Evolutionary conservation across 2,329 filamentous ascomycete species (phyloP).

Genomic region (Aureobasidium sp.): DNA sequence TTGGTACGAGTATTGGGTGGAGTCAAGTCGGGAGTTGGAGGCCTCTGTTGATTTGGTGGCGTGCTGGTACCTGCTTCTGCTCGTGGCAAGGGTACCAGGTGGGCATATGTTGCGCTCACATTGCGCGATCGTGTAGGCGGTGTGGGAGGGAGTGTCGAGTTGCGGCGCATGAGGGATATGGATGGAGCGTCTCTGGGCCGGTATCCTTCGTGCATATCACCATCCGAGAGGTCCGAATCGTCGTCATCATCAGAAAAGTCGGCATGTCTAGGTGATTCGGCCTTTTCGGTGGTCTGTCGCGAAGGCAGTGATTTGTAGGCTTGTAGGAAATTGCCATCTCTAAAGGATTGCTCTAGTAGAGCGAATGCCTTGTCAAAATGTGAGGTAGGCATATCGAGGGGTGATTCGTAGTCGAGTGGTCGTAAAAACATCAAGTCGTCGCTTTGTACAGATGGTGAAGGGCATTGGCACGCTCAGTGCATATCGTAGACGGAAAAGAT

Average conservation of each 20-base stretch:
- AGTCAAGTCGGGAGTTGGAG: slow-evolving; percentile 28
- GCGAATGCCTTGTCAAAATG: slow-evolving; percentile 10
- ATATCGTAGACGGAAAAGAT: background rate
- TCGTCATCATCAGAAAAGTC: slow-evolving; percentile 4
- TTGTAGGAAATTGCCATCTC: slow-evolving; percentile 7
- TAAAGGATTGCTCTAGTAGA: slow-evolving; percentile 12
- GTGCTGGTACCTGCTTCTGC: slow-evolving; percentile 33
- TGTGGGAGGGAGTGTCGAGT: slow-evolving; percentile 36
- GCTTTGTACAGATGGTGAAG: background rate
- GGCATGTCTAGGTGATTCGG: background rate
- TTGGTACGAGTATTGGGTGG: slow-evolving; percentile 22
- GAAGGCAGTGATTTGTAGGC: slow-evolving; percentile 8
- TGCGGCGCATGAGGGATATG: slow-evolving; percentile 12
- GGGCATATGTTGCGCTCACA: slow-evolving; percentile 18
- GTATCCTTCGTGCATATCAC: slow-evolving; percentile 11
- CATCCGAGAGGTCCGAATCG: background rate
- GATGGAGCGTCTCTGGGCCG: background rate
- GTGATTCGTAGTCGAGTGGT: background rate
- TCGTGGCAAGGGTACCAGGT: slow-evolving; percentile 27
- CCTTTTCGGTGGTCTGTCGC: background rate
- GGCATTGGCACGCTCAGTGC: slow-evolving; percentile 4
- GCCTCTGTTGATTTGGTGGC: slow-evolving; percentile 30
- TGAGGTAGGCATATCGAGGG: slow-evolving; percentile 9
- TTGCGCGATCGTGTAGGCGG: slow-evolving; percentile 33
- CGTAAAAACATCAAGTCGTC: slow-evolving; percentile 7